Evolutionary conservation across 805 yeast species (phyloP), one percentile per base, ranked within the genome.

Genomic region (Ogataea ganodermae): DNA sequence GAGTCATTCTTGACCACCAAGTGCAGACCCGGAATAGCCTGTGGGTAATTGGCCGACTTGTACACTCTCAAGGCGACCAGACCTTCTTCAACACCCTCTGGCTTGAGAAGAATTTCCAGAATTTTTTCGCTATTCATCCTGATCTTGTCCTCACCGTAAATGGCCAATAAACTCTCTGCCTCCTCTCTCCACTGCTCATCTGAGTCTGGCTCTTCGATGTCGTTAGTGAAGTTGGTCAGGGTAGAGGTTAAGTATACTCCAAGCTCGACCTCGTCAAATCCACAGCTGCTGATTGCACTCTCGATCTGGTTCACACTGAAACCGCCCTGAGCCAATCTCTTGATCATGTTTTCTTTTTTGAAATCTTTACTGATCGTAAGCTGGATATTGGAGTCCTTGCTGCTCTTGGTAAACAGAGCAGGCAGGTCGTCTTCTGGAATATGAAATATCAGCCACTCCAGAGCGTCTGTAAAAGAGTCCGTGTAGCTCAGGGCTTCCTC

Each of bases 351-450:
- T 61, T 87, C 89, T n/a, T 65, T 60, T 44, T 75, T 72, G 31
- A 82, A 59, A 53, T 80, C 76, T 9, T 73, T 74, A 3, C 84
- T 69, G 27, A 76, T 67, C 50, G 78, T 86, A 35, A 86, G 71
- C 44, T 77, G 74, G 20, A 82, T 76, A 40, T 76, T 78, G 0
- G 84, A 71, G 55, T 83, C 89, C 37, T 74, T 75, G 18, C 75
- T 74, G 33, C 79, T 68, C 50, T 83, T 81, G 14, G 76, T 73
- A 58, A 86, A 86, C 39, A 73, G 70, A 0, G 68, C 55, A 0
- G 99, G 99, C 26, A 92, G 70, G 59, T 92, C 99, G 61, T 91
- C 98, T 53, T 94, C 97, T 0, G 98, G 98, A 3, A 92, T 79
- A 59, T 92, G 94, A 55, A 91, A 83, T 9, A 92, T 67, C 16